A percentile compares a stretch with the other conserved stretches of the same genome.
Evolutionary conservation across 2,329 filamentous ascomycete genomes (phyloP).

Genomic region (Hymenotorrendiella dingleyae): DNA sequence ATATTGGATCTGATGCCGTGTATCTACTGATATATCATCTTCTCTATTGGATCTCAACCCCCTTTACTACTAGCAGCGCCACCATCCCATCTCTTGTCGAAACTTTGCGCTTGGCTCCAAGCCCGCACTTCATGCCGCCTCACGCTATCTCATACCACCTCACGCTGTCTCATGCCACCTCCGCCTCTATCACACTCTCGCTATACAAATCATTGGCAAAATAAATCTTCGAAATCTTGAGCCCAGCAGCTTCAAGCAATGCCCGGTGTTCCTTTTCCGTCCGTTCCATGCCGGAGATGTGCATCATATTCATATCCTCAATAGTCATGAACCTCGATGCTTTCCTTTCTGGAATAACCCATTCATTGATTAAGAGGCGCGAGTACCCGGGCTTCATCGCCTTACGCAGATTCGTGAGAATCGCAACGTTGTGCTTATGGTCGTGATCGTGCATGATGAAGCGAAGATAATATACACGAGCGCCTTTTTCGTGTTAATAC

Average conservation of each 20-base stretch:
- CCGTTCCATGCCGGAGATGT: not conserved
- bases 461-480: not conserved
- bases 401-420: not conserved
- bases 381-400: not conserved
- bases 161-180: too few relatives aligned
- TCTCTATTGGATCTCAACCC: too few relatives aligned
- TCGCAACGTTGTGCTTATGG: not conserved
- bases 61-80: too few relatives aligned
- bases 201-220: not conserved
- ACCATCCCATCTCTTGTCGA: too few relatives aligned
- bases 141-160: too few relatives aligned
- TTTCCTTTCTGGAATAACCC: not conserved
- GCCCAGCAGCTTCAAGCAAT: not conserved
- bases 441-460: not conserved
- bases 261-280: not conserved
- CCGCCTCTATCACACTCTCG: not conserved
- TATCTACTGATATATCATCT: too few relatives aligned
- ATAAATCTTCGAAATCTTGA: not conserved
- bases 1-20: too few relatives aligned
- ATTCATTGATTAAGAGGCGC: not conserved
- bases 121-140: too few relatives aligned
- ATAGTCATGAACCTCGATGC: not conserved
- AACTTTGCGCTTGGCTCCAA: too few relatives aligned
- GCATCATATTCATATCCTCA: not conserved
- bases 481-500: not conserved